Evolutionary conservation across 73 alveolate genomes (phyloP).

Genomic region (Durusdinium trenchii): DNA sequence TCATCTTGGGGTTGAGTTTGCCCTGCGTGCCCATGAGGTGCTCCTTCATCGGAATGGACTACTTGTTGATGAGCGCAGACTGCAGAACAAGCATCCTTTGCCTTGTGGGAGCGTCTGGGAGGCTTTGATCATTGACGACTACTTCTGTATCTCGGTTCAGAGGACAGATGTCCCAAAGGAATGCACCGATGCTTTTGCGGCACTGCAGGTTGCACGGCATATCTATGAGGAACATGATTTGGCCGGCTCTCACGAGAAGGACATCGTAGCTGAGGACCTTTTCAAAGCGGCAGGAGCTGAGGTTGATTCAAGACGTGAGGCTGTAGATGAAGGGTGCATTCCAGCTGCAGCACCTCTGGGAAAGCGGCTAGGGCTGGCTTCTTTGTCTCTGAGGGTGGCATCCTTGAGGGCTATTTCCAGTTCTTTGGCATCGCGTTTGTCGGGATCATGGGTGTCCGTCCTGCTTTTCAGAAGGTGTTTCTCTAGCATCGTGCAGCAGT

Average conservation of each 20-base stretch:
- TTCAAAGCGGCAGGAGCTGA: too few relatives aligned
- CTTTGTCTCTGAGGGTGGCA: neutral
- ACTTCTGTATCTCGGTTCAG: neutral
- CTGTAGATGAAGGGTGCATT: neutral
- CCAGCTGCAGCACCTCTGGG: neutral
- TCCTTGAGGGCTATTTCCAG: neutral
- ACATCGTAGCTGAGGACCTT: neutral
- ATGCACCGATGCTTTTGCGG: too few relatives aligned
- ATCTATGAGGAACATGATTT: neutral
- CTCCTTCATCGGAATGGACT: neutral
- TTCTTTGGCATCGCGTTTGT: neutral
- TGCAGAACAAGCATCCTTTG: neutral
- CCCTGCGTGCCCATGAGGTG: neutral
- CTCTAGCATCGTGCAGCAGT: neutral
- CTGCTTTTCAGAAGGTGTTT: neutral
- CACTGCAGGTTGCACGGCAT: too few relatives aligned
- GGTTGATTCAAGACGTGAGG: neutral
- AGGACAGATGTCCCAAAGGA: too few relatives aligned
- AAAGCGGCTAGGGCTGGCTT: neutral
- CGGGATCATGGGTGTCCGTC: neutral
- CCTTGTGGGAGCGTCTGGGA: neutral
- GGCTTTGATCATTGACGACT: conserved; percentile 18
- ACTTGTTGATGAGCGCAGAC: neutral
- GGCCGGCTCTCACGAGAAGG: neutral
- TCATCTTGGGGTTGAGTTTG: conserved; percentile 16